Base-by-base conservation (phyloP, 306 rosid species). In the Oemleria cerasiformis region DNA sequence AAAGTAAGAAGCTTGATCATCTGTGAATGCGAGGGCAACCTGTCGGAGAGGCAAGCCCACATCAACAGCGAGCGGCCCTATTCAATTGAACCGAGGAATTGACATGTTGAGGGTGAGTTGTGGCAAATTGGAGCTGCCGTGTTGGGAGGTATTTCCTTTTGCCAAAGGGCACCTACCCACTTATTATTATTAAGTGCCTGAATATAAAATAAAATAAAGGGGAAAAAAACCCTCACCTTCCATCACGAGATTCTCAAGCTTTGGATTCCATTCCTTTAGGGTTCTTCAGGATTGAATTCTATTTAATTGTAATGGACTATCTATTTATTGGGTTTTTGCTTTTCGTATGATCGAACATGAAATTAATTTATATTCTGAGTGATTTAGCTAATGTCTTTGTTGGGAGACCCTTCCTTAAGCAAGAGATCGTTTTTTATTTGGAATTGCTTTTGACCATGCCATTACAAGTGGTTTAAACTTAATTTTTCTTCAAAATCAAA, bases 401-500 rank as follows among this genome's bases (percentile, higher is more conserved):
- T 1, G 21, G 23, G 30, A 42, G 40, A n/a, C 5, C 50, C 58
- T 55, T 59, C 76, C 39, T 70, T 45, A 12, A 45, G 15, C 2
- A 45, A 45, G 15, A 15, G 16, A 12, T 14, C 23, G 39, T 38
- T 25, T 36, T 17, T 49, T 19, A 51, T 51, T 8, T 17, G 57
- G 17, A 21, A 17, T 51, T 54, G 45, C 44, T 51, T 51, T 59
- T 61, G 69, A 56, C 63, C 43, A 43, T 41, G 15, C 15, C 53
- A 51, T 25, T n/a, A 38, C 30, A 30, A 45, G 58, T 73, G 58
- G 65, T 39, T 23, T 7, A 34, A 50, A 79, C 72, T 60, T 19
- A 59, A 45, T 63, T 76, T 61, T 76, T 69, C 75, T 70, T 72
- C 72, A 8, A 60, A 80, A 30, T 4, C 2, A 30, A 30, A 30